Evolutionary conservation across 768 basidiomycete species (phyloP).

Genomic region (Harrya chromipes): DNA sequence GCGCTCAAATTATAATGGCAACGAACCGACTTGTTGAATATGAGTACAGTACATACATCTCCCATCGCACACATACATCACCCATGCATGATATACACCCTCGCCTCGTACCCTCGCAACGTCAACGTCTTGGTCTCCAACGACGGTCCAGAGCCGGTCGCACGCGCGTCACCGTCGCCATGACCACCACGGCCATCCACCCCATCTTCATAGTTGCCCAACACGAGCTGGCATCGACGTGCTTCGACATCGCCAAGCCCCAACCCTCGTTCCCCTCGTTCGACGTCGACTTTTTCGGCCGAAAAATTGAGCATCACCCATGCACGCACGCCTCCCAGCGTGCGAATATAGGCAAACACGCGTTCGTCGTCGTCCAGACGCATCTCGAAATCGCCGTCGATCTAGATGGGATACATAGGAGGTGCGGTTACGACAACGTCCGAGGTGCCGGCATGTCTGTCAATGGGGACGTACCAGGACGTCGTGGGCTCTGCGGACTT

Average conservation of each 20-base stretch:
- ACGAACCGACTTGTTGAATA: no score
- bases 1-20: no score
- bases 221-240: constrained; percentile 10
- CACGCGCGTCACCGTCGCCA: not conserved
- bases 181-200: no score
- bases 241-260: not conserved
- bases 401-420: not conserved
- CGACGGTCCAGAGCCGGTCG: not conserved
- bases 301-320: constrained; percentile 50
- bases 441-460: no score
- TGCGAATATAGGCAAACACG: constrained; percentile 54
- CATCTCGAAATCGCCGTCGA: constrained; percentile 59
- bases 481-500: constrained; percentile 49
- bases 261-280: not conserved
- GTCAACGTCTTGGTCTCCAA: constrained; percentile 2
- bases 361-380: constrained; percentile 44
- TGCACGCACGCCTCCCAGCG: constrained; percentile 29
- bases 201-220: constrained; percentile 25
- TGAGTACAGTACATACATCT: no score
- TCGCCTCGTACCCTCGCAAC: constrained; percentile 31
- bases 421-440: no score
- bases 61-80: not conserved
- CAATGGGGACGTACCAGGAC: constrained; percentile 48
- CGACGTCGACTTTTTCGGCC: no score
- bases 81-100: constrained; percentile 13